phyloP scores from a whole-genome alignment of 257 asterid genomes.

The Salvia rosmarinus region DNA sequence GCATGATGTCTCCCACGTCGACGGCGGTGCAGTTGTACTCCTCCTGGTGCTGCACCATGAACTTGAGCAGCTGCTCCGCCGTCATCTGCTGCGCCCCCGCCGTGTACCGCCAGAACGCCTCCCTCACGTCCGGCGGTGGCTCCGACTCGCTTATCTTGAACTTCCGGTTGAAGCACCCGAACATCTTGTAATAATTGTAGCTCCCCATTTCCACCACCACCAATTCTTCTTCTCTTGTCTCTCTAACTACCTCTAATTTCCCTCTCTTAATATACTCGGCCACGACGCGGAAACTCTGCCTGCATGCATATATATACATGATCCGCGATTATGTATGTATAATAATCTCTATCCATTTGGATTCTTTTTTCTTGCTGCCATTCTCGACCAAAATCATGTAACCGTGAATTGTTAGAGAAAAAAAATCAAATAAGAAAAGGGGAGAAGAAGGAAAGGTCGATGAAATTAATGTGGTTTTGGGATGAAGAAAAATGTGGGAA shows the following conservation, averaged over 20 bases:
- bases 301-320: background rate
- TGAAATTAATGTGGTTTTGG: no score
- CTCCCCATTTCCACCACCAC: conserved; percentile 59
- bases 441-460: background rate
- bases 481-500: no score
- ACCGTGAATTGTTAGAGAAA: conserved; percentile 9
- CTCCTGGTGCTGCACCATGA: conserved; percentile 67
- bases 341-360: conserved; percentile 22
- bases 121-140: conserved; percentile 89
- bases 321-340: background rate
- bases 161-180: conserved; percentile 88
- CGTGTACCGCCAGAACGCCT: conserved; percentile 61
- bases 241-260: background rate
- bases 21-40: conserved; percentile 53
- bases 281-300: background rate
- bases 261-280: conserved; percentile 13
- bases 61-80: conserved; percentile 61
- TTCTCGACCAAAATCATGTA: conserved; percentile 20
- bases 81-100: conserved; percentile 60
- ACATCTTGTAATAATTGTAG: conserved; percentile 88
- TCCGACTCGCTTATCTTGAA: conserved; percentile 84
- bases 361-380: background rate
- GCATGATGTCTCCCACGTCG: conserved; percentile 67
- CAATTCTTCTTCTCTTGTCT: background rate
- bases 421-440: background rate